phyloP scores from a whole-genome alignment of 352 stramenopile genomes.

The Pythium biforme region DNA sequence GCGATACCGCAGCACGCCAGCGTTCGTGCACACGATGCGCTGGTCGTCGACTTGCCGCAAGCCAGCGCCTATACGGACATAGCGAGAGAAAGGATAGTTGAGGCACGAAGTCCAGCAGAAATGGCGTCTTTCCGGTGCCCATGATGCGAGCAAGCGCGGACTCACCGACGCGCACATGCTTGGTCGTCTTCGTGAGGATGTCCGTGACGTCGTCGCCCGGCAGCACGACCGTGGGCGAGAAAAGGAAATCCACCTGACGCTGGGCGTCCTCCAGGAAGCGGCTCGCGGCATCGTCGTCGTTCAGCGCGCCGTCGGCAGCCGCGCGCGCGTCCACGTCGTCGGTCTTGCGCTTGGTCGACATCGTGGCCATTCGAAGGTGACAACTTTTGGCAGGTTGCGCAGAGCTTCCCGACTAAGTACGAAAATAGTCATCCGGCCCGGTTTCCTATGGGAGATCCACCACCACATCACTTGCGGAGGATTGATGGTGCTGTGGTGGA shows the following conservation, averaged over 20 bases:
- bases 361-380: constrained; percentile 26
- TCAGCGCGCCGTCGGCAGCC: constrained; percentile 17
- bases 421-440: constrained; percentile 11
- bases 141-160: not conserved
- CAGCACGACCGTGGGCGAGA: constrained; percentile 64
- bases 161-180: constrained; percentile 66
- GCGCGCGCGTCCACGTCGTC: constrained; percentile 22
- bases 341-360: constrained; percentile 53
- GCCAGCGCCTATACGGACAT: constrained; percentile 42
- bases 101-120: not conserved
- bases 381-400: constrained; percentile 2
- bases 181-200: constrained; percentile 70
- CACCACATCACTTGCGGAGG: too few species aligned
- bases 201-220: constrained; percentile 78
- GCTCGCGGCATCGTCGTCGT: constrained; percentile 37
- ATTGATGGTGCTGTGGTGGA: not conserved
- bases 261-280: constrained; percentile 76
- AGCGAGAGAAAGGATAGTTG: constrained; percentile 7
- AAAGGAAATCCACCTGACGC: constrained; percentile 75
- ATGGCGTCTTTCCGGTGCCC: not conserved
- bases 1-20: constrained; percentile 82
- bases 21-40: constrained; percentile 75
- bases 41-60: constrained; percentile 54
- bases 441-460: not conserved
- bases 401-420: constrained; percentile 21